phyloP scores from a whole-genome alignment of 345 rosid genomes.

The Sonneratia alba region DNA sequence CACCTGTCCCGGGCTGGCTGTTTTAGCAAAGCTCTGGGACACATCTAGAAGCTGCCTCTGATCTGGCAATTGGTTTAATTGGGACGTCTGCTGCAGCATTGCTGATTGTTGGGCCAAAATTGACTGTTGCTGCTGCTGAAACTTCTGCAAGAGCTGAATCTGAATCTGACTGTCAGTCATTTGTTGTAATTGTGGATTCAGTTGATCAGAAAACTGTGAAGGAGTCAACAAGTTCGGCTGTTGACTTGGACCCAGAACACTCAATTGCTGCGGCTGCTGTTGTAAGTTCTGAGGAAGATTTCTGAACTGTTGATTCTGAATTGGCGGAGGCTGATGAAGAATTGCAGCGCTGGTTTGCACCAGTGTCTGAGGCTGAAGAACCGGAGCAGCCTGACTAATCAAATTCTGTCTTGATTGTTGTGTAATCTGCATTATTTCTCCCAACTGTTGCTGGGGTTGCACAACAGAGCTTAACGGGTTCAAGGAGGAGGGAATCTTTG shows the following conservation, averaged over 20 bases:
- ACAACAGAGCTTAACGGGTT: conserved; percentile 24
- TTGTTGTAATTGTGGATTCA: conserved; percentile 35
- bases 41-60: conserved; percentile 41
- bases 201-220: conserved; percentile 34
- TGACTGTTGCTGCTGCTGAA: conserved; percentile 59
- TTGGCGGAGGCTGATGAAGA: conserved; percentile 37
- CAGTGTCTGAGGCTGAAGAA: conserved; percentile 40
- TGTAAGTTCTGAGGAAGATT: conserved; percentile 46
- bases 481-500: conserved; percentile 29
- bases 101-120: conserved; percentile 36
- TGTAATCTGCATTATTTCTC: conserved; percentile 21
- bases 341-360: conserved; percentile 22
- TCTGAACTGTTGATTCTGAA: conserved; percentile 33
- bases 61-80: conserved; percentile 36
- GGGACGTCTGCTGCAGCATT: conserved; percentile 32
- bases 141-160: conserved; percentile 64
- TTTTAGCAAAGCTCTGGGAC: conserved; percentile 44
- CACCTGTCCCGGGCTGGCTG: conserved; percentile 28
- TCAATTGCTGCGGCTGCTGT: conserved; percentile 26
- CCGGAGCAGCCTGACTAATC: conserved; percentile 28
- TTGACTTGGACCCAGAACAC: conserved; percentile 32
- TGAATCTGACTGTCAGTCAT: conserved; percentile 47
- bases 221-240: conserved; percentile 28
- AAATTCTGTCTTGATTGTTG: conserved; percentile 44
- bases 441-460: conserved; percentile 31